Evolutionary conservation across 768 basidiomycete genomes (phyloP), one percentile per base, ranked within the genome.

Genomic region (Phallus indusiatus): DNA sequence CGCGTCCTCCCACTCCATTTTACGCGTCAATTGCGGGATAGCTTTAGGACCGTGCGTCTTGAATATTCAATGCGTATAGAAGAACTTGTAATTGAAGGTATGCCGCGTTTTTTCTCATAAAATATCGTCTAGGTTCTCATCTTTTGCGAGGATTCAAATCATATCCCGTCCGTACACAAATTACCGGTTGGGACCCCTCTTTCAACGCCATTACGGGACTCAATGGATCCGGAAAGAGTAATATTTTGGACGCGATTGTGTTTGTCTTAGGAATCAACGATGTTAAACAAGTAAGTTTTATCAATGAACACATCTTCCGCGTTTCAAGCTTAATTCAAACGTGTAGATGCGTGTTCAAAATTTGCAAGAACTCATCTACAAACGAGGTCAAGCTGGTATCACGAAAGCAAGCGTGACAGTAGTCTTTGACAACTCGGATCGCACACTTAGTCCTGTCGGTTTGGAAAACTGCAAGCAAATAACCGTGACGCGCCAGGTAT

Each of bases 121-220:
- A 24, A 18, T 17, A 50, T 28, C 37, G 16, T 11, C 5, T 46
- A 7, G 12, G 28, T 47, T 24, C 51, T 11, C 46, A 33, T 20
- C 16, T 56, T 2, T 34, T 20, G 49, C 10, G 64, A 91, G 94
- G 95, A 51, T 99, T 98, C 80, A 98, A 99, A 71, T 95, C 93
- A 1, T 97, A 98, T 70, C 94, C 95, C 10, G 93, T 94, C 28
- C 82, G 95, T 53, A 97, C 96, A 0, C 89, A 90, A 66, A 95
- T 99, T 62, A 86, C 87, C 0, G 95, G 94, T 62, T 99, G 96
- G 93, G 95, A 98, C 69, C 74, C 90, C 6, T 95, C 92, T 4
- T 99, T 99, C 81, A 98, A 98, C 70, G 96, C 96, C 5, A 98
- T 99, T 73, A 96, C 93, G 5, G 94, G 94, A 50, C 81, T 91